Conservation (phyloP, 1,284 basidiomycete species). For the Malassezia equina region DNA sequence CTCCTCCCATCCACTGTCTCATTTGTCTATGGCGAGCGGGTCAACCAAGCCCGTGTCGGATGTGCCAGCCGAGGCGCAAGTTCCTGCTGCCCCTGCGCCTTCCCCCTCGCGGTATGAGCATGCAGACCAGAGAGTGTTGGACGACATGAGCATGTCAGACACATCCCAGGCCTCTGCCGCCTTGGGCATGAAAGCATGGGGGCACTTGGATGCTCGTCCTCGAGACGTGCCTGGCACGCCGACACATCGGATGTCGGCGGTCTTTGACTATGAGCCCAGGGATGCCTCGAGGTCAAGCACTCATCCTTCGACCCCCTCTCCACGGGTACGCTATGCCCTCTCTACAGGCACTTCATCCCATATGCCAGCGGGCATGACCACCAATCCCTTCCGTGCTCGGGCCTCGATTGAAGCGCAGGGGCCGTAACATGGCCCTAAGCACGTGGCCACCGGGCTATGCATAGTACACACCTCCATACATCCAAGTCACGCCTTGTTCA, state of each 20-base stretch:
- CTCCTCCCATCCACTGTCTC: too few relatives aligned
- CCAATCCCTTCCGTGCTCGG: background rate
- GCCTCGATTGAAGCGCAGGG: background rate
- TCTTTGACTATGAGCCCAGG: background rate
- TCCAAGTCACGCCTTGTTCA: background rate
- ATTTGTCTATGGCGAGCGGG: too few relatives aligned
- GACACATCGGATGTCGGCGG: background rate
- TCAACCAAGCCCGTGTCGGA: too few relatives aligned
- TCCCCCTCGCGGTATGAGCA: too few relatives aligned
- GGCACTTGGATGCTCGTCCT: background rate
- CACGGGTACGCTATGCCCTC: background rate
- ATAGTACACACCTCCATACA: background rate
- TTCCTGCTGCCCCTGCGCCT: too few relatives aligned
- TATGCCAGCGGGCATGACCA: background rate
- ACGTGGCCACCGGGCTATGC: background rate
- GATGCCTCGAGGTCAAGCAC: background rate
- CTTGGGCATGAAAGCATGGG: background rate
- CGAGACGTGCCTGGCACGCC: background rate
- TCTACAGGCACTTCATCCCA: background rate
- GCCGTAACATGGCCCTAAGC: background rate
- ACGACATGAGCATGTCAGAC: too few relatives aligned
- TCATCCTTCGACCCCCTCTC: background rate
- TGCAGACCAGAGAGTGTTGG: too few relatives aligned
- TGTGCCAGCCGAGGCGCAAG: too few relatives aligned
- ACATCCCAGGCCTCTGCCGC: background rate